Evolutionary conservation across 192 early-diverging fungal genomes (phyloP).

Genomic region (Podila clonocystis): DNA sequence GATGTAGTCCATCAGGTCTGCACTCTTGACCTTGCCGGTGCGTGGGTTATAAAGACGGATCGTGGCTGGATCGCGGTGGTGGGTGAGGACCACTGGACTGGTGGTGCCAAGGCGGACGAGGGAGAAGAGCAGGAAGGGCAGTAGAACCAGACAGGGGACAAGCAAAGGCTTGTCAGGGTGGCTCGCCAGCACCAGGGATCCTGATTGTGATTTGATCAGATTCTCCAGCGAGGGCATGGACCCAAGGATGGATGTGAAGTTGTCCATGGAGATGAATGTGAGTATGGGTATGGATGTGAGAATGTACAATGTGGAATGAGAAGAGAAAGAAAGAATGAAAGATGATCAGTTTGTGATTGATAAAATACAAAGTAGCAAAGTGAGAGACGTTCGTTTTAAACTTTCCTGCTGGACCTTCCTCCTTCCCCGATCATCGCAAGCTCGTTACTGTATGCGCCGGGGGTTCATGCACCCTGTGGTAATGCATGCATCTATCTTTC

Average conservation of each 20-base stretch:
- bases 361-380: background rate
- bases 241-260: background rate
- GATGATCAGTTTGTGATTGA: background rate
- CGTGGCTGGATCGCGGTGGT: slow-evolving; percentile 19
- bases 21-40: slow-evolving; percentile 16
- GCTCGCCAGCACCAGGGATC: background rate
- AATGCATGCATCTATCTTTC: too few relatives aligned
- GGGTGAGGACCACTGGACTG: slow-evolving; percentile 23
- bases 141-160: slow-evolving; percentile 18
- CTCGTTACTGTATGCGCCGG: too few relatives aligned
- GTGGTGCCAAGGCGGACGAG: slow-evolving; percentile 29
- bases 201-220: background rate
- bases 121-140: slow-evolving; percentile 19
- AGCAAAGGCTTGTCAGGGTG: slow-evolving; percentile 12
- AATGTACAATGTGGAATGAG: background rate
- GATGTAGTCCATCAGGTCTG: slow-evolving; percentile 40
- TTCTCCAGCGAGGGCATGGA: slow-evolving; percentile 1
- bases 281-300: background rate
- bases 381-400: too few relatives aligned
- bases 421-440: too few relatives aligned
- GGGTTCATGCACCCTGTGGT: too few relatives aligned
- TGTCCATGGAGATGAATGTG: slow-evolving; percentile 1
- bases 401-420: too few relatives aligned
- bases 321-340: background rate
- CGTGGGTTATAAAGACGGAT: slow-evolving; percentile 17